Base-by-base conservation (phyloP, 768 basidiomycete species). In the Russula brevipes region DNA sequence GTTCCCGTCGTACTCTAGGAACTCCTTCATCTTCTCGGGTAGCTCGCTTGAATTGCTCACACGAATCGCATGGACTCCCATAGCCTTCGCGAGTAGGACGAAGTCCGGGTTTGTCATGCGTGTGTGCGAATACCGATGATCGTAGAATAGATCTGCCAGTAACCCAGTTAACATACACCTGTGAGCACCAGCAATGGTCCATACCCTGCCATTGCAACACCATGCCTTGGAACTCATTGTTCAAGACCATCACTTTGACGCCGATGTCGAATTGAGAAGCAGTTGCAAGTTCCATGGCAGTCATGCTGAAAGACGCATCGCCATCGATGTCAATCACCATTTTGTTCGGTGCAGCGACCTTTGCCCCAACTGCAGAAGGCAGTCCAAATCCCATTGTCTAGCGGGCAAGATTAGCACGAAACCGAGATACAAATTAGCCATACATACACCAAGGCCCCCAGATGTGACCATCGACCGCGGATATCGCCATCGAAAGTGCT, bases 201-300 rank as follows among this genome's bases (percentile, higher is more conserved):
- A 54, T 62, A 93, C 92, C 92, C 82, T 98, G 97, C 97, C 96
- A 98, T 79, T 99, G 97, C 38, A 92, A 78, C 12, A 98, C 97
- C 97, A 99, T 99, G 59, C 97, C 97, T 75, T 97, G 95, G 82
- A 94, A 97, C 72, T 95, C 93, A 75, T 97, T 98, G 80, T 97
- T 96, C 70, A 98, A 76, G 30, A 97, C 76, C 68, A 97, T 79
- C 45, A 94, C 89, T 77, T 99, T 99, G 72, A 98, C 93, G 62
- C 97, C 96, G 66, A 99, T 97, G 71, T 83, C 76, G 77, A 83
- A 94, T 72, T 95, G 91, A 31, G 90, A 81, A 5, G 97, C 97
- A 0, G 97, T 99, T 30, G 88, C 87, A 56, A 99, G 85, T 76
- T 99, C 97, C 97, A 98, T 99, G 0, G 94, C 96, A 1, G 97